Evolutionary conservation across 176 grass and related monocot genomes (phyloP), one percentile per base, ranked within the genome.

Genomic region (Aegilops umbellulata): DNA sequence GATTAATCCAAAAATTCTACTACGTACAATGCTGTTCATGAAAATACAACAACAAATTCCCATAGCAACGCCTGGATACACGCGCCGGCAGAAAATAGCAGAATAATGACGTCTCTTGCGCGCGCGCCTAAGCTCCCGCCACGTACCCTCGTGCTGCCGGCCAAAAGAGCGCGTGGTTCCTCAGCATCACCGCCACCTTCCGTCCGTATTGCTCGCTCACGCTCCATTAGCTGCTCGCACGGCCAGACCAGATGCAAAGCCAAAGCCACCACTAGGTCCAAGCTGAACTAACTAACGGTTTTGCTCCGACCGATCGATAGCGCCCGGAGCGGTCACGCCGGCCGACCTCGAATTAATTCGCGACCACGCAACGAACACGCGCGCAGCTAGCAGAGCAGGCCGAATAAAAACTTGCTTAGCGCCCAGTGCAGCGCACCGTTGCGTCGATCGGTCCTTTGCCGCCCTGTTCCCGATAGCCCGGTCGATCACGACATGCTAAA

Each of bases 331-430:
- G 27, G 34, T 79, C 71, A 30, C 41, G 85, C 85, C 81, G 89
- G 85, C 85, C 81, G 89, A 60, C 85, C 85, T n/a, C 74, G 68
- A n/a, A 69, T 81, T 68, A 76, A 84, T 87, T 87, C 61, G 89
- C 76, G 81, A 91, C 73, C 62, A 91, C 79, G 85, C 89, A 80
- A 87, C 47, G 2, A 29, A 29, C 23, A 74, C 41, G 29, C 25
- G 4, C 2, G 22, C 2, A 41, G 35, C 35, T 38, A 49, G 46
- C 46, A 13, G 49, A 17, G 55, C 55, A 13, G 34, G 17, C 26
- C 71, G 74, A 65, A 23, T 78, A 83, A 83, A 29, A 78, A 41
- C 49, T 6, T 58, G 20, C 55, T 58, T 8, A 17, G 53, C n/a
- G 41, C 39, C 68, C 26, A 1, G 53, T 7, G 70, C 72, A 20